These are phyloP conservation scores for Diplodia intermedia DNA, from an alignment of 2,329 filamentous ascomycete species.

Conservation along the genomic window DNA sequence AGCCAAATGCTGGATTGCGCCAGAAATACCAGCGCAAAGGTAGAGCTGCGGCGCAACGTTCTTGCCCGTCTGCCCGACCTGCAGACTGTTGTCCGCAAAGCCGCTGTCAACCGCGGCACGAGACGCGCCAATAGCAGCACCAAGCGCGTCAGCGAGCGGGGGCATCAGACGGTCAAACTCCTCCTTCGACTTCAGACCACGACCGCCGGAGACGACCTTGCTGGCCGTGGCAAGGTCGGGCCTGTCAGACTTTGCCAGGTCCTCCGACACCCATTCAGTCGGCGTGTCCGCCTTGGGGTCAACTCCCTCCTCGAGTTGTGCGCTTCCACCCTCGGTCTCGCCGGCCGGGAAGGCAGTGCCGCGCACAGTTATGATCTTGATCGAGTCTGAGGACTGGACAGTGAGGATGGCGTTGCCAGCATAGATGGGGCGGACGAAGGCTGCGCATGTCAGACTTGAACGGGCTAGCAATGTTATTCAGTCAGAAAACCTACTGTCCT, in stretches of 20 bases:
- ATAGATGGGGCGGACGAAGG: conserved; percentile 95
- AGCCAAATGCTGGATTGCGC: conserved; percentile 96
- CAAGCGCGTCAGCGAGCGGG: conserved; percentile 88
- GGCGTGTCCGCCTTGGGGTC: conserved; percentile 78
- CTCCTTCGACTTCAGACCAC: conserved; percentile 96
- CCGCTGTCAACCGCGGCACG: conserved; percentile 95
- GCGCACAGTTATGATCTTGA: conserved; percentile 91
- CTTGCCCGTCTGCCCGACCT: conserved; percentile 98
- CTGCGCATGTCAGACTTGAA: conserved; percentile 43
- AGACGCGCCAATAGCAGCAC: conserved; percentile 94
- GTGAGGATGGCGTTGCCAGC: conserved; percentile 97
- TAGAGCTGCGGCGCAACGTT: conserved; percentile 97
- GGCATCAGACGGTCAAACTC: conserved; percentile 94
- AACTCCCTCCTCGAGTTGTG: conserved; percentile 77
- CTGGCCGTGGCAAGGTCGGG: conserved; percentile 90
- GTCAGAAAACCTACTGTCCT: conserved; percentile 67
- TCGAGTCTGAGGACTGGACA: conserved; percentile 83
- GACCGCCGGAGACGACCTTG: conserved; percentile 89
- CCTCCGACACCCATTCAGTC: conserved; percentile 92
- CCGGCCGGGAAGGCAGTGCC: conserved; percentile 88
- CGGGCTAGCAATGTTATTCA: conserved; percentile 3
- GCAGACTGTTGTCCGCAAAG: conserved; percentile 97
- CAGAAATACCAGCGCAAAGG: conserved; percentile 92
- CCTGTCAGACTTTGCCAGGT: conserved; percentile 90
- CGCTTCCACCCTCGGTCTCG: conserved; percentile 73